Base-by-base conservation (phyloP, 805 yeast species). In the Candida loeiensis region DNA sequence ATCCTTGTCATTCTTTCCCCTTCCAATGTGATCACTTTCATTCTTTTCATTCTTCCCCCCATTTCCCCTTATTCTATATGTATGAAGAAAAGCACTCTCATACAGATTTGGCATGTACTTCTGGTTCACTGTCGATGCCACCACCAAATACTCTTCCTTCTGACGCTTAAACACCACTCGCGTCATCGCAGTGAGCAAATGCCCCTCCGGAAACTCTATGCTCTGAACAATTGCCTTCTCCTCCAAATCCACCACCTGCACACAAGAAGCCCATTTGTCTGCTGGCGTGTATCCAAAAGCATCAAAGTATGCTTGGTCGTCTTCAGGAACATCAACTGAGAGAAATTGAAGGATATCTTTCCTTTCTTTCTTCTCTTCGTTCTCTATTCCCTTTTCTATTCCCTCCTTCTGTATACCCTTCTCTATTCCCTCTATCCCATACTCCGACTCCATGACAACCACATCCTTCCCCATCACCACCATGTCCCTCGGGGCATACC, bases 401-500 rank as follows among this genome's bases (percentile, higher is more conserved):
- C 29, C 31, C 25, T 22, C 55, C 57, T 9, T 13, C 20, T 30
- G 9, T 9, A 53, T 57, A 16, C 37, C 37, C 8, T 40, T 33
- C 12, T 29, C 37, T 2, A 49, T 6, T 2, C 69, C 56, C 18
- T 45, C 46, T 2, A 61, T 56, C 34, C 66, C 60, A 36, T 52
- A 53, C 37, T 80, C 81, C 9, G 76, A 58, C 45, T 78, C 77
- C 2, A 67, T 58, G 8, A 76, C 63, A 43, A 71, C 76, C 7
- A 63, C 46, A 45, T 26, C 27, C 1, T 50, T 46, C 24, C 53
- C 48, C 32, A 58, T 59, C 13, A 36, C 39, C 5, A 57, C 47
- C 50, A 80, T 53, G 20, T 59, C 64, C 39, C 69, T 70, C 2
- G 87, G 85, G 2, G 79, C 64, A 40, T 73, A 74, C 8, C 77